Evolutionary conservation across 1,284 basidiomycete species (phyloP).

Genomic region (Rhodotorula glutinis): DNA sequence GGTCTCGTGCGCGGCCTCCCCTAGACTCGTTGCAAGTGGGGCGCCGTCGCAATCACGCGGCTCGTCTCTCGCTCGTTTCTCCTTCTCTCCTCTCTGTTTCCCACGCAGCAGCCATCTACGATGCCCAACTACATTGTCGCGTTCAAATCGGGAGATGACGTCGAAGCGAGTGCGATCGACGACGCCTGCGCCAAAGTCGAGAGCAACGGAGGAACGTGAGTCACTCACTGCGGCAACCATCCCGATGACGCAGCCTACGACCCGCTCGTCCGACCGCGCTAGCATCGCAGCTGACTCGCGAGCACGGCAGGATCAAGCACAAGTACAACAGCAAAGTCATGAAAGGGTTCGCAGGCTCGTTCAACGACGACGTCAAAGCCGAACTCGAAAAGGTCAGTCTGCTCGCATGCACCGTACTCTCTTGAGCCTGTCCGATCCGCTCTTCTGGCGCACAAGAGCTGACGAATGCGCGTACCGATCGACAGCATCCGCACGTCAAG

Average conservation of each 20-base stretch:
- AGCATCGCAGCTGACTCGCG: not conserved
- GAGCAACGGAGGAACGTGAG: constrained; percentile 14
- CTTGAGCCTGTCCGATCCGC: no score
- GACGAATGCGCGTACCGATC: no score
- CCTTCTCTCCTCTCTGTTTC: not conserved
- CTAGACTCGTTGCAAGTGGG: not conserved
- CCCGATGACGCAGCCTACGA: not conserved
- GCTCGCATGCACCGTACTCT: no score
- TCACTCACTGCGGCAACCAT: not conserved
- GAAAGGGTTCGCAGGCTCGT: constrained; percentile 33
- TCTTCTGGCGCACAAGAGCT: no score
- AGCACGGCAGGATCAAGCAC: constrained; percentile 23
- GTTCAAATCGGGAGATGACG: constrained; percentile 23
- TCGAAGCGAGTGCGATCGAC: constrained; percentile 5
- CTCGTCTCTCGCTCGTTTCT: no score
- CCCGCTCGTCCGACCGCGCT: not conserved
- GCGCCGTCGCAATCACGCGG: not conserved
- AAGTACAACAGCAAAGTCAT: constrained; percentile 27
- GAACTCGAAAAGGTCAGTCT: constrained; percentile 28
- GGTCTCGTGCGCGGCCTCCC: no score
- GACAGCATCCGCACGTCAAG: constrained; percentile 28
- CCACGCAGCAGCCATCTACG: no score
- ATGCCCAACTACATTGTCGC: constrained; percentile 27
- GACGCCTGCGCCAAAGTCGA: constrained; percentile 18
- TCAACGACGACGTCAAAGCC: constrained; percentile 31